Conservation (phyloP, 148 eudicot genomes). For the Rhododendron vialii region DNA sequence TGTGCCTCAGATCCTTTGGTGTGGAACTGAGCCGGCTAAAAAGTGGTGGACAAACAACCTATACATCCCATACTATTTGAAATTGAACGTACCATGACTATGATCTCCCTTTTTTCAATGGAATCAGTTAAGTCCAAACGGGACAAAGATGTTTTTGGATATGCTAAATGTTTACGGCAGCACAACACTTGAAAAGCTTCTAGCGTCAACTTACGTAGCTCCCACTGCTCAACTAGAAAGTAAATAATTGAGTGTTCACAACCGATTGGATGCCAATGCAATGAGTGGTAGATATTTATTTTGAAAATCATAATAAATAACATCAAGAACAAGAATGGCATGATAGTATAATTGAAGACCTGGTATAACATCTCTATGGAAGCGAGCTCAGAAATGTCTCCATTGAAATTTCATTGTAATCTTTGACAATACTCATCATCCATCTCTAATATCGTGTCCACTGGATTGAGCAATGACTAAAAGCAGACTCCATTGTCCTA, state of each 20-base stretch:
- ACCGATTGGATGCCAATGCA: not conserved
- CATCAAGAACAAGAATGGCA: not conserved
- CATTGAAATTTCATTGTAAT: not conserved
- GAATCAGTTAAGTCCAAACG: not conserved
- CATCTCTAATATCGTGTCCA: not conserved
- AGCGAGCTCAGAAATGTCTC: not conserved
- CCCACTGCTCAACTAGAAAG: not conserved
- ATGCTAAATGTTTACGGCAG: not conserved
- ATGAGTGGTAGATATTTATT: not conserved
- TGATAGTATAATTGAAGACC: not conserved
- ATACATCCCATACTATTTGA: not conserved
- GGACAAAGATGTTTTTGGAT: not conserved
- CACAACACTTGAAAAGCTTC: not conserved
- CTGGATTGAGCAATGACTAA: not conserved
- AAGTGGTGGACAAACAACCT: not conserved
- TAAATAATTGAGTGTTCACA: not conserved
- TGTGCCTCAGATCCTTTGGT: not conserved
- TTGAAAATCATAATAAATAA: not conserved
- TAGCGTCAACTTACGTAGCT: not conserved
- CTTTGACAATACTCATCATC: not conserved
- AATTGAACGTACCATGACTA: not conserved
- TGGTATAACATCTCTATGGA: not conserved
- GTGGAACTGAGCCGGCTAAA: not conserved
- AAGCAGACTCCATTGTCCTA: not conserved
- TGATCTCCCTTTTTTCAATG: not conserved